phyloP scores from a whole-genome alignment of 345 rosid genomes.

The Dipteronia dyeriana region DNA sequence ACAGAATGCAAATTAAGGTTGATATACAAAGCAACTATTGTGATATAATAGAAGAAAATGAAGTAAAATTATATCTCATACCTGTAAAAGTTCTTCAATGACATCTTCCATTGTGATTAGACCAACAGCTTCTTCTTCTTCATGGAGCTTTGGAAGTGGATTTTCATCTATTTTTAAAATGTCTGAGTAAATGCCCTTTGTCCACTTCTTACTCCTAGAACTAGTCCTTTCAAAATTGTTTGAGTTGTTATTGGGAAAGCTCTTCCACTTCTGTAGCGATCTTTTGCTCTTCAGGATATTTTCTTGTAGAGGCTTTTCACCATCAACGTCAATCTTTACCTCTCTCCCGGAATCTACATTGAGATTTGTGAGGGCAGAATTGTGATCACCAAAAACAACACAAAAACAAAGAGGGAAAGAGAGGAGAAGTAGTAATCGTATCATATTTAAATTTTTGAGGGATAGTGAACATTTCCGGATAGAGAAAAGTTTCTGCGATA shows the following conservation, averaged over 20 bases:
- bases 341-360: conserved; percentile 49
- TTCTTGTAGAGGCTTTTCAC: conserved; percentile 49
- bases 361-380: background rate
- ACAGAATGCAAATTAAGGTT: conserved; percentile 8
- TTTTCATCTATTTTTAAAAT: conserved; percentile 62
- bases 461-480: background rate
- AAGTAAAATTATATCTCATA: background rate
- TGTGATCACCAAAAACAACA: background rate
- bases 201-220: conserved; percentile 80
- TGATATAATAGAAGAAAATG: background rate
- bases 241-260: conserved; percentile 57
- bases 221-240: conserved; percentile 36
- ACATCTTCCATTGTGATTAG: conserved; percentile 98
- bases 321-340: conserved; percentile 57
- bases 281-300: conserved; percentile 55
- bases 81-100: conserved; percentile 97
- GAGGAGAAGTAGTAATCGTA: background rate
- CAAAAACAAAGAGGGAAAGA: background rate
- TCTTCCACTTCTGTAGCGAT: conserved; percentile 79
- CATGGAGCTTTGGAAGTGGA: conserved; percentile 69
- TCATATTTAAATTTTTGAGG: background rate
- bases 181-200: conserved; percentile 67
- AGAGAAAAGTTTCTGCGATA: background rate
- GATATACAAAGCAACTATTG: background rate
- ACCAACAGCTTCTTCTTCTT: conserved; percentile 94